These are phyloP conservation scores for Apiospora arundinis DNA, from an alignment of 2,329 filamentous ascomycete genomes.

Conservation along the genomic window DNA sequence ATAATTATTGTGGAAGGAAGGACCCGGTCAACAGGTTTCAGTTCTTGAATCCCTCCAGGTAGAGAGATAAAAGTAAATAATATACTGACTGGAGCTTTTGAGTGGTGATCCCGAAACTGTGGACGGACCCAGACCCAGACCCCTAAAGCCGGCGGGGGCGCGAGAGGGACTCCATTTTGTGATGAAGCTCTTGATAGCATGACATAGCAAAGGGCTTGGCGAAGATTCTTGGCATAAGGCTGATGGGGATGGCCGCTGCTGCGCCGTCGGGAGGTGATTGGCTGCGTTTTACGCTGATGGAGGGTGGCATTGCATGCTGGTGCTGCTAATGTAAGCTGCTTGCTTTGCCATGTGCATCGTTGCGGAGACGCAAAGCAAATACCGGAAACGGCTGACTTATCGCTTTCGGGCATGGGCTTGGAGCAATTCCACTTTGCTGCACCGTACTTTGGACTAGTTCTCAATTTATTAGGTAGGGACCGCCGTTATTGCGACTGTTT, in stretches of 20 bases:
- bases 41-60: slow-evolving; percentile 8
- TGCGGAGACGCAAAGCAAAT: slow-evolving; percentile 8
- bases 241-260: not conserved
- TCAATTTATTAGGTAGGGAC: not conserved
- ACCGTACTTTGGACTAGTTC: not conserved
- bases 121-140: not conserved
- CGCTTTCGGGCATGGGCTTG: not conserved
- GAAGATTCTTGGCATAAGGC: not conserved
- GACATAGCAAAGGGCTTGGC: slow-evolving; percentile 9
- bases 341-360: not conserved
- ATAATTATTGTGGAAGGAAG: not conserved
- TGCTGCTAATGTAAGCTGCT: not conserved
- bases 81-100: not conserved
- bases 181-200: slow-evolving; percentile 1
- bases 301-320: not conserved
- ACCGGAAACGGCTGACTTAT: not conserved
- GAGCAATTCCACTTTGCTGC: not conserved
- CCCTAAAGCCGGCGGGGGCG: not conserved
- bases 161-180: not conserved
- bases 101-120: not conserved
- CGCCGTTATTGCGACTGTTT: not conserved
- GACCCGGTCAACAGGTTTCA: not conserved
- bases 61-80: slow-evolving; percentile 4
- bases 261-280: not conserved
- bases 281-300: slow-evolving; percentile 2